Conservation (phyloP, 306 rosid species). For the Cicer cuneatum region DNA sequence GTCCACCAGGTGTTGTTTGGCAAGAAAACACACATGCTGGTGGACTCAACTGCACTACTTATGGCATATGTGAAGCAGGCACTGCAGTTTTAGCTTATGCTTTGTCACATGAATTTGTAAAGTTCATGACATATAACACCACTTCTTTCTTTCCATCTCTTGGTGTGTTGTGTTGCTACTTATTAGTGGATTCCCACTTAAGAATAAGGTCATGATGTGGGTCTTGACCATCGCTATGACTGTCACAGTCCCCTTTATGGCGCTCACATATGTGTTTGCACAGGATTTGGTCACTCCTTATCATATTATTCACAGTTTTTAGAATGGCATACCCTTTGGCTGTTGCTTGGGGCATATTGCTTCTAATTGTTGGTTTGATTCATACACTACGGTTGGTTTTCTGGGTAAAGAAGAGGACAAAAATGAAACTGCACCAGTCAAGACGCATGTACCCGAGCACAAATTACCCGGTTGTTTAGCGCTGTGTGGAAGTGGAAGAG, state of each 20-base stretch:
- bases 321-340: background rate
- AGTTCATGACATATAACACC: conserved; percentile 7
- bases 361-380: background rate
- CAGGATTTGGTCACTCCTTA: conserved; percentile 17
- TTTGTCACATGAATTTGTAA: background rate
- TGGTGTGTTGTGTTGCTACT: conserved; percentile 35
- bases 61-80: conserved; percentile 11
- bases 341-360: conserved; percentile 8
- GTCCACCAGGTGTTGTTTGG: conserved; percentile 24
- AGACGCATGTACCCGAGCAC: background rate
- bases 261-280: background rate
- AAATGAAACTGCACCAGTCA: background rate
- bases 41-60: conserved; percentile 3
- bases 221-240: conserved; percentile 35
- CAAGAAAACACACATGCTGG: background rate
- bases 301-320: background rate
- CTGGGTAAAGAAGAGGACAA: conserved; percentile 1
- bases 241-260: conserved; percentile 27
- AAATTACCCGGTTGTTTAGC: background rate
- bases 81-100: conserved; percentile 18
- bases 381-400: conserved; percentile 20
- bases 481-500: background rate
- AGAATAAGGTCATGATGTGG: conserved; percentile 39
- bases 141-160: conserved; percentile 47
- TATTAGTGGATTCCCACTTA: conserved; percentile 45